Conservation (phyloP, 169 alveolate species). For the Plasmodium blacklocki region DNA sequence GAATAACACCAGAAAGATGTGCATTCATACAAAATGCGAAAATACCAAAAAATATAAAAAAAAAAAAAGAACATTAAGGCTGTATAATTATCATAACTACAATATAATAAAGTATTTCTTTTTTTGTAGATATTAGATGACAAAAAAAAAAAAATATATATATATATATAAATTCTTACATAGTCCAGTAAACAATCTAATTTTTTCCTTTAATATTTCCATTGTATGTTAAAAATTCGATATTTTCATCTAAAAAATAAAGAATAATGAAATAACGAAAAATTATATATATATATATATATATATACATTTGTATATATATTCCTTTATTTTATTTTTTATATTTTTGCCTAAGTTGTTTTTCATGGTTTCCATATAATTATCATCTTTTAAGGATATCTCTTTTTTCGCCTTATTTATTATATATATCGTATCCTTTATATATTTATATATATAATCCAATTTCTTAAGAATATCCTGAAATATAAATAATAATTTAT, state of each 20-base stretch:
- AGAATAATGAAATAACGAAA: neutral
- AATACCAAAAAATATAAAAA: neutral
- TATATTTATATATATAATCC: conserved; percentile 58
- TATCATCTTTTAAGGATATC: conserved; percentile 64
- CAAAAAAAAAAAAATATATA: neutral
- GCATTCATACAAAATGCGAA: conserved; percentile 7
- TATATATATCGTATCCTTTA: conserved; percentile 63
- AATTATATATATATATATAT: neutral
- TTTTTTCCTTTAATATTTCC: conserved; percentile 55
- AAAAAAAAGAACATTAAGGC: neutral
- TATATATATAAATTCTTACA: neutral
- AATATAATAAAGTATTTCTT: neutral
- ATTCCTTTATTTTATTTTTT: conserved; percentile 7
- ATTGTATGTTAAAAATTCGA: conserved; percentile 68
- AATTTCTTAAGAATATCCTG: conserved; percentile 61
- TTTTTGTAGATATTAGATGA: neutral
- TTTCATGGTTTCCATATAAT: conserved; percentile 39
- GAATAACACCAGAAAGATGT: conserved; percentile 47
- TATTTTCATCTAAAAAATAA: conserved; percentile 52
- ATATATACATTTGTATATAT: neutral
- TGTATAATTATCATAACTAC: neutral
- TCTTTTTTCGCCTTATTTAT: conserved; percentile 70
- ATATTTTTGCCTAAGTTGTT: conserved; percentile 29
- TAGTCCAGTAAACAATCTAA: no score
- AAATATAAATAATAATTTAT: conserved; percentile 9